phyloP scores from a whole-genome alignment of 108 stramenopile genomes.

The Seminavis robusta region DNA sequence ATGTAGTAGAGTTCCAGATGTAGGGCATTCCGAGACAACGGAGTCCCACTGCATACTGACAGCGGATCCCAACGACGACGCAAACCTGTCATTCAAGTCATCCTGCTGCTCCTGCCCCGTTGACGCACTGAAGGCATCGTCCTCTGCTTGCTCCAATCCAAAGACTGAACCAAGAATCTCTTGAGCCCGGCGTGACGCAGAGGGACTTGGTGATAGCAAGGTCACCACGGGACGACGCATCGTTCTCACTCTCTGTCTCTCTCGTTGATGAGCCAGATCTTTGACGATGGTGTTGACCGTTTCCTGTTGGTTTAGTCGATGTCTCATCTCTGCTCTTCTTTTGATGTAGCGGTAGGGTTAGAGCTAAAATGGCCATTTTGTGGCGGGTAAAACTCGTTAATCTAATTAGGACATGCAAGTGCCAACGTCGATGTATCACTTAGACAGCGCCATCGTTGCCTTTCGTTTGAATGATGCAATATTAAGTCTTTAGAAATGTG shows the following conservation, averaged over 20 bases:
- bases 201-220: constrained; percentile 47
- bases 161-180: constrained; percentile 32
- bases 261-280: background rate
- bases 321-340: background rate
- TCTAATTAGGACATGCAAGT: too few species aligned
- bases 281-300: too few species aligned
- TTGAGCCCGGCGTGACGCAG: constrained; percentile 35
- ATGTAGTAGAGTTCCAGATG: constrained; percentile 54
- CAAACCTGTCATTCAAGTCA: constrained; percentile 24
- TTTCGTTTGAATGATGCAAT: too few species aligned
- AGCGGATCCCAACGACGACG: constrained; percentile 21
- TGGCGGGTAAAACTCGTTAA: too few species aligned
- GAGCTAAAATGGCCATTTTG: too few species aligned
- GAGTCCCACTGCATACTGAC: constrained; percentile 66
- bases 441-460: too few species aligned
- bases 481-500: too few species aligned
- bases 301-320: background rate
- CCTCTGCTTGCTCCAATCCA: constrained; percentile 7
- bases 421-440: too few species aligned
- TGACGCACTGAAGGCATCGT: background rate
- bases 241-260: background rate
- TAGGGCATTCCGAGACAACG: constrained; percentile 31
- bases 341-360: too few species aligned
- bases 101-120: constrained; percentile 18
- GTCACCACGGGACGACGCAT: constrained; percentile 44